Conservation (phyloP, 2,329 filamentous ascomycete genomes). For the Fonsecaea pugnacius region DNA sequence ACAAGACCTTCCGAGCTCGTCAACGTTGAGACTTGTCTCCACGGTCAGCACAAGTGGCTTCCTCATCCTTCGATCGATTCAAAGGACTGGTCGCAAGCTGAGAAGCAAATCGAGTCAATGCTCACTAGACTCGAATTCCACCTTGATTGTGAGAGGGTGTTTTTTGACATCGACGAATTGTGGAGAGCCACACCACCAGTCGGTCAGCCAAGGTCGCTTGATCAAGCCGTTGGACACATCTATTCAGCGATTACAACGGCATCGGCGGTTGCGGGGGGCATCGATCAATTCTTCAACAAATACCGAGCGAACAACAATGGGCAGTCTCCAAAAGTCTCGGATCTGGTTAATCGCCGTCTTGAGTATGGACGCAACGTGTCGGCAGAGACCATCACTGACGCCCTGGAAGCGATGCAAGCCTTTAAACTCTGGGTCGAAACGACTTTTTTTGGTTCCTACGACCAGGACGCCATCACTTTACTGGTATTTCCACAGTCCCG, state of each 20-base stretch:
- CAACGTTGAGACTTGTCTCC: conserved; percentile 20
- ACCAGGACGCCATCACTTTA: conserved; percentile 32
- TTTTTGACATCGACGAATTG: conserved; percentile 38
- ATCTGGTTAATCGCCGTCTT: conserved; percentile 55
- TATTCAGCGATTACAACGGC: conserved; percentile 42
- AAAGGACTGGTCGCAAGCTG: conserved; percentile 36
- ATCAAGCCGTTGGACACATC: conserved; percentile 33
- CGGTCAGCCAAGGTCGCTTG: conserved; percentile 25
- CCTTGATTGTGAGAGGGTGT: conserved; percentile 37
- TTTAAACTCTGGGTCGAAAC: conserved; percentile 50
- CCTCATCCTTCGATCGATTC: conserved; percentile 36
- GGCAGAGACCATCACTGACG: conserved; percentile 48
- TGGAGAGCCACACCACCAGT: conserved; percentile 40
- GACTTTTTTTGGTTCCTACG: conserved; percentile 33
- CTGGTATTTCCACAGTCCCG: conserved; percentile 34
- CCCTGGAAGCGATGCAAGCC: conserved; percentile 55
- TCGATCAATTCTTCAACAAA: conserved; percentile 46
- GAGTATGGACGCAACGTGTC: conserved; percentile 51
- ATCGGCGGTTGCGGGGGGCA: conserved; percentile 52
- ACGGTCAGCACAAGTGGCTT: conserved; percentile 36
- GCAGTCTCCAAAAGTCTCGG: conserved; percentile 52
- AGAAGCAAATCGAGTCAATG: conserved; percentile 37
- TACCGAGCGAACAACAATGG: conserved; percentile 37
- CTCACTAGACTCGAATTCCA: conserved; percentile 38
- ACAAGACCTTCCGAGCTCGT: conserved; percentile 36